Conservation (phyloP, 2,329 filamentous ascomycete species). For the Metarhizium humberi region DNA sequence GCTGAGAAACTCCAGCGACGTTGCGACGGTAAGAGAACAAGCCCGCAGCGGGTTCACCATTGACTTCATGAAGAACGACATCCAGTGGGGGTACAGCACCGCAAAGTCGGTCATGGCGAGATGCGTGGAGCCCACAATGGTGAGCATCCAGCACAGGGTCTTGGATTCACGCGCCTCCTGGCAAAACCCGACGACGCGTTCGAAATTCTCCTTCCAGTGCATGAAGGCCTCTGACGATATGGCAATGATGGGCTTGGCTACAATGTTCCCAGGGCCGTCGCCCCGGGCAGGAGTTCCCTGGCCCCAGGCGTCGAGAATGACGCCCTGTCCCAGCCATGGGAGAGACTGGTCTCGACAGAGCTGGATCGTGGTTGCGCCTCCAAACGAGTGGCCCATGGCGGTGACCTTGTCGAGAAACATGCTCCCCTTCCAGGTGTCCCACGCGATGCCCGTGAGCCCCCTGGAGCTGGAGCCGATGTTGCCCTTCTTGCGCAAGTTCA, state of each 20-base stretch:
- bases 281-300: slow-evolving; percentile 34
- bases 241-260: slow-evolving; percentile 46
- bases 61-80: slow-evolving; percentile 50
- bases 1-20: slow-evolving; percentile 52
- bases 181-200: slow-evolving; percentile 45
- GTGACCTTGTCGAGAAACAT: slow-evolving; percentile 50
- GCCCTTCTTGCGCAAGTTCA: slow-evolving; percentile 48
- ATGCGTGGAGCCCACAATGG: slow-evolving; percentile 52
- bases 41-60: slow-evolving; percentile 54
- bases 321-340: slow-evolving; percentile 49
- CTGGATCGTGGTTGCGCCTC: slow-evolving; percentile 54
- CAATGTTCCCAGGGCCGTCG: slow-evolving; percentile 33
- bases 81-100: slow-evolving; percentile 50
- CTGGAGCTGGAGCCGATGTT: slow-evolving; percentile 49
- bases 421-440: slow-evolving; percentile 45
- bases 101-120: slow-evolving; percentile 59
- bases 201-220: slow-evolving; percentile 58
- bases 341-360: slow-evolving; percentile 45
- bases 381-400: slow-evolving; percentile 57
- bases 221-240: slow-evolving; percentile 63
- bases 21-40: slow-evolving; percentile 53
- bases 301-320: slow-evolving; percentile 60
- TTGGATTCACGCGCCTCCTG: slow-evolving; percentile 41
- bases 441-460: slow-evolving; percentile 45
- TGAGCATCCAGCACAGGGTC: slow-evolving; percentile 39